Base-by-base conservation (phyloP, 2,329 filamentous ascomycete genomes). In the Clonostachys sp. region DNA sequence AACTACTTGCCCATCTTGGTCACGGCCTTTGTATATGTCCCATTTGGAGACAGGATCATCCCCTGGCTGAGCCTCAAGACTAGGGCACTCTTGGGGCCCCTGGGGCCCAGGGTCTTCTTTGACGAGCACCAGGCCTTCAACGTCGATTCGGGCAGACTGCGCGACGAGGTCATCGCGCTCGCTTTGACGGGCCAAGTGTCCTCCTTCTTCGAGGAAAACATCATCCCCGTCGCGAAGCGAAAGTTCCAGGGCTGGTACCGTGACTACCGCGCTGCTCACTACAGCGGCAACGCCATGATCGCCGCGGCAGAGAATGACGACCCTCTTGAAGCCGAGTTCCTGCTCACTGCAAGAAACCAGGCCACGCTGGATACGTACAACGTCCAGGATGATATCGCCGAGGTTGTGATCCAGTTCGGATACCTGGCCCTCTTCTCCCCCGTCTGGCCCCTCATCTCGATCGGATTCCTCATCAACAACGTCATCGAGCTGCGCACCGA, bases 21-120 rank as follows among this genome's bases (percentile, higher is more conserved):
- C 7, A 91, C 86, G 0, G 87, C 87, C 0, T 91, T 91, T 57
- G 78, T 91, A 45, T 91, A 91, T 58, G 83, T 91, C 2, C 87
- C 87, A 0, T 88, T 89, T 52, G 86, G 85, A 30, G 75, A 76
- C 41, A 63, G 79, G 16, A 78, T 90, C 3, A 80, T 89, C 0
- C 86, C 87, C 0, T 80, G 82, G 55, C 73, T 90, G 39, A 44
- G 46, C 30, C 12, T 20, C 17, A 20, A 35, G 24, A 47, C 9
- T 14, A 42, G 30, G 33, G 16, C 16, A n/a, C 16, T 36, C 12
- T 30, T 47, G 16, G 45, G 45, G 9, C 13, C 35, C n/a, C 10
- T 33, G 10, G 45, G 35, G 14, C 12, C 41, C 2, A 14, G 30
- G 8, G 14, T 41, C 20, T 12, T 41, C 12, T 18, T 12, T 20